Conservation (phyloP, 2,329 filamentous ascomycete species). For the Phaeosphaeriaceae sp. region DNA sequence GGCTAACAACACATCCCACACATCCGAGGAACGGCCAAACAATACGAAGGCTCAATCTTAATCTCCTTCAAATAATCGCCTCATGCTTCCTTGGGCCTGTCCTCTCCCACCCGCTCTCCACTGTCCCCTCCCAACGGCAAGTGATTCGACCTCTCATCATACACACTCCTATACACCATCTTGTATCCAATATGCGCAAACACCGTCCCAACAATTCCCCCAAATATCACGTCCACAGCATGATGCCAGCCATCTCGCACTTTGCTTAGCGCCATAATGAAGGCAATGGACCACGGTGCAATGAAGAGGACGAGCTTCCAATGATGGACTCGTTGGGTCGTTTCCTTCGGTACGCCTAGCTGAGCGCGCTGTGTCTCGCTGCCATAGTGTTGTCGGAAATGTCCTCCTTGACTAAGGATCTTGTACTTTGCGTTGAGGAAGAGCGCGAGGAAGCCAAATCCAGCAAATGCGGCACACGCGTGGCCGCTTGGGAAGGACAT, state of each 20-base stretch:
- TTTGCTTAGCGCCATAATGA: slow-evolving; percentile 70
- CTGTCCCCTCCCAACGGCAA: slow-evolving; percentile 14
- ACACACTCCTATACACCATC: slow-evolving; percentile 61
- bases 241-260: slow-evolving; percentile 74
- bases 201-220: slow-evolving; percentile 67
- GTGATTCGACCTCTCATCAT: slow-evolving; percentile 25
- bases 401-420: slow-evolving; percentile 10
- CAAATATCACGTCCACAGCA: slow-evolving; percentile 72
- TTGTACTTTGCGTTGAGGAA: slow-evolving; percentile 40
- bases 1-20: neutral
- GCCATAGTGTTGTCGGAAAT: slow-evolving; percentile 1
- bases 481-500: slow-evolving; percentile 44
- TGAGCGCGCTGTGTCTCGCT: neutral
- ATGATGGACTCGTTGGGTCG: slow-evolving; percentile 60
- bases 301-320: slow-evolving; percentile 73
- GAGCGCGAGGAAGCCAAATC: slow-evolving; percentile 39
- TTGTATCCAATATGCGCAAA: slow-evolving; percentile 70
- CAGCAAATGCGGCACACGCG: slow-evolving; percentile 39
- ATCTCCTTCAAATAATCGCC: neutral
- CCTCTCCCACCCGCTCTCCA: neutral
- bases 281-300: slow-evolving; percentile 68
- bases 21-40: neutral
- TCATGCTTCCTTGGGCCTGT: neutral
- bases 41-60: too few species aligned
- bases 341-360: neutral